Base-by-base conservation (phyloP, 148 eudicot genomes). In the Suaeda aralocaspica region DNA sequence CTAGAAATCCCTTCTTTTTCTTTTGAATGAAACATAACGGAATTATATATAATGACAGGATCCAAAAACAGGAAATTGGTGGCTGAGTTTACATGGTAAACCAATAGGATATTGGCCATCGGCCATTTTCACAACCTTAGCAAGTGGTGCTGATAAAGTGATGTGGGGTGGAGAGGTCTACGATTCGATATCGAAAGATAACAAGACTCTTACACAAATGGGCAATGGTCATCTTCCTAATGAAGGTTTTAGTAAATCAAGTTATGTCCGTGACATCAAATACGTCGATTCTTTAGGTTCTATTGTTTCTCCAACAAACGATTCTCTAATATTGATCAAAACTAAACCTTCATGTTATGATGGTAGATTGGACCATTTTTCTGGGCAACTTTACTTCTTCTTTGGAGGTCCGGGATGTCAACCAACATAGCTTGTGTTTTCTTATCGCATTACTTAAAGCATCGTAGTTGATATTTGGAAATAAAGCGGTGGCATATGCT, bases 331-430 rank as follows among this genome's bases (percentile, higher is more conserved):
- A n/a, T 31, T 26, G 9, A 56, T 1, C 6, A 26, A 39, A 18
- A 28, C 26, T 10, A 9, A n/a, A 6, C 14, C 52, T 0, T 0
- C 19, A 4, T 70, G 74, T 62, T 70, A 59, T 46, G 51, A 70
- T 57, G 25, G 19, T 16, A 28, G 25, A 33, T 42, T 70, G 29
- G 65, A 41, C 26, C 13, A 45, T 14, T 9, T 24, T 19, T 10
- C 18, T 11, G 66, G 30, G 15, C 31, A n/a, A n/a, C n/a, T 59
- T 42, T 41, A 4, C 9, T 11, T 70, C 56, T 70, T 42, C 22
- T 70, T 41, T 59, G 74, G 66, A n/a, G 66, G 74, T 60, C 74
- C 66, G 25, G 74, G 74, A 12, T 70, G 74, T 39, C 26, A 42
- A 49, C 4, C 51, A 18, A 11, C 51, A 10, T 14, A 16, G n/a